phyloP scores from a whole-genome alignment of 164 flowering plant genomes.

The Paratinospora sagittata region DNA sequence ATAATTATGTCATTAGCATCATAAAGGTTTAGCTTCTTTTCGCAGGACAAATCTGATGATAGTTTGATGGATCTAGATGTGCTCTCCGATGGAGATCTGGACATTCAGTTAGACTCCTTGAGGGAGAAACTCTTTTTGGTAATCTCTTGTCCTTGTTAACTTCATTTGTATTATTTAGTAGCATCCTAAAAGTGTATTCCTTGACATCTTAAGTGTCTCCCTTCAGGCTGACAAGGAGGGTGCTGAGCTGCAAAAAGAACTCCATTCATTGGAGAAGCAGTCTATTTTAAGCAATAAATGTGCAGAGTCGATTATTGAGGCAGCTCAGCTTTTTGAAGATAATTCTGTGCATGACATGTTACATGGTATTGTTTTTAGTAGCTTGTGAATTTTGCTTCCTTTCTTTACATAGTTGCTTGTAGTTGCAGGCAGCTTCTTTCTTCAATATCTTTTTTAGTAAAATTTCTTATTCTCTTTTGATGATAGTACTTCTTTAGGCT shows the following conservation, averaged over 20 bases:
- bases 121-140: conserved; percentile 57
- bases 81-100: conserved; percentile 40
- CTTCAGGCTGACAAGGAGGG: conserved; percentile 52
- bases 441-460: not conserved
- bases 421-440: not conserved
- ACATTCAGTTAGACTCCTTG: conserved; percentile 47
- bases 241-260: conserved; percentile 45
- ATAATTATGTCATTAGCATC: not conserved
- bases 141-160: not conserved
- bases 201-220: conserved; percentile 1
- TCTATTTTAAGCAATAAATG: conserved; percentile 30
- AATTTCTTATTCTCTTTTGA: not conserved
- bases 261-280: conserved; percentile 45
- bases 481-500: not conserved
- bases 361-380: conserved; percentile 37
- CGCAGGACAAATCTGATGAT: conserved; percentile 31
- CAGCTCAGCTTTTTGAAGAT: conserved; percentile 40
- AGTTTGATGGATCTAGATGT: conserved; percentile 27
- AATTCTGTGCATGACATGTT: conserved; percentile 37
- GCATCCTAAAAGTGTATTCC: not conserved
- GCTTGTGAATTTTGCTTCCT: not conserved
- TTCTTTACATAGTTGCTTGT: not conserved
- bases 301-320: conserved; percentile 44
- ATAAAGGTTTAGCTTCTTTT: conserved; percentile 2
- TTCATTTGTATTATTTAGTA: not conserved